These are phyloP conservation scores for Dillenia turbinata DNA, from an alignment of 164 flowering plant species.

Conservation along the genomic window DNA sequence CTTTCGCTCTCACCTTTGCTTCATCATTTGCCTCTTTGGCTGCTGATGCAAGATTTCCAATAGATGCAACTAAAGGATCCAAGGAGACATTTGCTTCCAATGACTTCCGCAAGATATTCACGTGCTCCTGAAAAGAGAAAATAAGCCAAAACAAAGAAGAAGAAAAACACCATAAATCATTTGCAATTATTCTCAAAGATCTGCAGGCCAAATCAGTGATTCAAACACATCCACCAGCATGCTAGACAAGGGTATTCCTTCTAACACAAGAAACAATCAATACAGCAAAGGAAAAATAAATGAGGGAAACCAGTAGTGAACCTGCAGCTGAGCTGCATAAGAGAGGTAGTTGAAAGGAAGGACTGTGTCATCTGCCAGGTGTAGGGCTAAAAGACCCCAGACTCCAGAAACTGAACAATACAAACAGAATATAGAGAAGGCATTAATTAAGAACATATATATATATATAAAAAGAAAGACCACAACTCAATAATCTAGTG, in stretches of 20 bases:
- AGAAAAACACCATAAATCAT: too few relatives aligned
- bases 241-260: background rate
- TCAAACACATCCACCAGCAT: too few relatives aligned
- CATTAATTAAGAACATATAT: background rate
- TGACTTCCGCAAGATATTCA: slow-evolving; percentile 32
- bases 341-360: slow-evolving; percentile 73
- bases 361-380: slow-evolving; percentile 71
- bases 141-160: too few relatives aligned
- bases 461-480: background rate
- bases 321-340: slow-evolving; percentile 73
- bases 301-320: slow-evolving; percentile 12
- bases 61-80: slow-evolving; percentile 43
- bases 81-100: slow-evolving; percentile 42
- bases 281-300: background rate
- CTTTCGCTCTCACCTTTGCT: slow-evolving; percentile 45
- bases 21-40: slow-evolving; percentile 47
- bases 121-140: slow-evolving; percentile 41
- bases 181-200: too few relatives aligned
- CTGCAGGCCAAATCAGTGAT: too few relatives aligned
- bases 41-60: slow-evolving; percentile 46
- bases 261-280: background rate
- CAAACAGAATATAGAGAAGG: slow-evolving; percentile 1
- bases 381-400: slow-evolving; percentile 94
- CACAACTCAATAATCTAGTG: background rate
- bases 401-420: slow-evolving; percentile 59